A percentile compares a stretch with the other conserved stretches of the same genome.
phyloP scores from a whole-genome alignment of 2,329 filamentous ascomycete genomes.

The Fusarium denticulatum region DNA sequence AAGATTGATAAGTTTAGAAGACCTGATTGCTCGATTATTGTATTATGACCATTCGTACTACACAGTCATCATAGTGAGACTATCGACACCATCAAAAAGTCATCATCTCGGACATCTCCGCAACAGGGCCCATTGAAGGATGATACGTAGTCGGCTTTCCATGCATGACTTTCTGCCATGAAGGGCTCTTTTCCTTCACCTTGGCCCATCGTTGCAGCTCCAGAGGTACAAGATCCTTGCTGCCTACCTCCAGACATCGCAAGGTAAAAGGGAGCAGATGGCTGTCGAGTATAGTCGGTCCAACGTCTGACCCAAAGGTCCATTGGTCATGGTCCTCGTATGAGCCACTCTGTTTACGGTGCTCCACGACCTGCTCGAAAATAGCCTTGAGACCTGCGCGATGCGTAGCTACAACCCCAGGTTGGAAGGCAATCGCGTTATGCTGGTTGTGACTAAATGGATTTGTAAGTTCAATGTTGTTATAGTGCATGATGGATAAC shows the following conservation, averaged over 20 bases:
- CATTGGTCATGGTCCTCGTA: background rate
- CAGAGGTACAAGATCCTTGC: conserved; percentile 7
- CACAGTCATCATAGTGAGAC: background rate
- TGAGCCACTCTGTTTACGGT: conserved; percentile 7
- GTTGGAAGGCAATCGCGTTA: conserved; percentile 15
- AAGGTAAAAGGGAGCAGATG: conserved; percentile 19
- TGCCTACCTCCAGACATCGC: conserved; percentile 19
- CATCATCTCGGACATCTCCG: conserved; percentile 26
- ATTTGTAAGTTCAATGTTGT: background rate
- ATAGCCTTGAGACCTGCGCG: background rate
- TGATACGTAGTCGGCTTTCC: conserved; percentile 15
- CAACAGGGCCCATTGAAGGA: conserved; percentile 25
- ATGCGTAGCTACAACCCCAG: conserved; percentile 7
- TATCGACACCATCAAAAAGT: background rate
- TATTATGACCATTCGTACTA: too few relatives aligned
- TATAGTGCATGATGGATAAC: background rate
- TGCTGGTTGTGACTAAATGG: background rate
- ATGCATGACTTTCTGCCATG: conserved; percentile 21
- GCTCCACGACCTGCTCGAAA: conserved; percentile 1
- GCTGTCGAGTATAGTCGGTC: conserved; percentile 24
- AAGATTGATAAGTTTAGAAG: background rate
- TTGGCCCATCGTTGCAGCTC: conserved; percentile 17
- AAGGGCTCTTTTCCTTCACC: conserved; percentile 1
- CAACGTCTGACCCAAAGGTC: conserved; percentile 11
- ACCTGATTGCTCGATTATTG: too few relatives aligned